Conservation (phyloP, 1,284 basidiomycete species). For the Phylloporus gajari region DNA sequence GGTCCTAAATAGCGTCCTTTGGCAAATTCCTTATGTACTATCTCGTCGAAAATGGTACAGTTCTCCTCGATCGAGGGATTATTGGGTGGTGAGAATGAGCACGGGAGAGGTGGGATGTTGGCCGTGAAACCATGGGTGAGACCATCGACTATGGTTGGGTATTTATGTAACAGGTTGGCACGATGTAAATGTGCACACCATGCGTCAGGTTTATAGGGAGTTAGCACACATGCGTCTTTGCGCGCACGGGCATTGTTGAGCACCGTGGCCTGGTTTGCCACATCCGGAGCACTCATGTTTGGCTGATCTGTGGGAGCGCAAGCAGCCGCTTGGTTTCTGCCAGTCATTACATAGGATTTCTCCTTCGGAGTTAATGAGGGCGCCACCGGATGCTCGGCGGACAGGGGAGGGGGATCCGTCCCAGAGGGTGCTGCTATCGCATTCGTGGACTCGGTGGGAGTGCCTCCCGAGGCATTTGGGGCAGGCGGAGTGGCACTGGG, state of each 20-base stretch:
- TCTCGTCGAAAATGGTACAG: background rate
- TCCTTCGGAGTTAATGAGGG: background rate
- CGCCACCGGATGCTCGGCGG: fast-evolving
- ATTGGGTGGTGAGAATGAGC: background rate
- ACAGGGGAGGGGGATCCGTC: background rate
- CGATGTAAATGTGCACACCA: too few species aligned
- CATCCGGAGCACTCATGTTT: conserved; percentile 1
- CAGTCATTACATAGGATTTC: background rate
- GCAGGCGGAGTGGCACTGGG: background rate
- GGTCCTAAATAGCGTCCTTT: background rate
- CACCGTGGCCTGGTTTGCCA: background rate
- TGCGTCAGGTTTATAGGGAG: background rate
- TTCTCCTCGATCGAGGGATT: background rate
- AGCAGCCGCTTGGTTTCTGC: conserved; percentile 1
- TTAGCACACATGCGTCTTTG: background rate
- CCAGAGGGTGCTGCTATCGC: background rate
- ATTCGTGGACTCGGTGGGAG: background rate
- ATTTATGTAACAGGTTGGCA: background rate
- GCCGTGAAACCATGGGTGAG: background rate
- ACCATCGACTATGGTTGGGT: background rate
- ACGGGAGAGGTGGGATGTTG: background rate
- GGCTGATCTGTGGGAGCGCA: background rate
- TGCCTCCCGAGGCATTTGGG: background rate
- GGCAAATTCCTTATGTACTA: conserved; percentile 2
- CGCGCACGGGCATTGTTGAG: background rate